Conservation (phyloP, 2,329 filamentous ascomycete species). For the Cladophialophora exuberans region DNA sequence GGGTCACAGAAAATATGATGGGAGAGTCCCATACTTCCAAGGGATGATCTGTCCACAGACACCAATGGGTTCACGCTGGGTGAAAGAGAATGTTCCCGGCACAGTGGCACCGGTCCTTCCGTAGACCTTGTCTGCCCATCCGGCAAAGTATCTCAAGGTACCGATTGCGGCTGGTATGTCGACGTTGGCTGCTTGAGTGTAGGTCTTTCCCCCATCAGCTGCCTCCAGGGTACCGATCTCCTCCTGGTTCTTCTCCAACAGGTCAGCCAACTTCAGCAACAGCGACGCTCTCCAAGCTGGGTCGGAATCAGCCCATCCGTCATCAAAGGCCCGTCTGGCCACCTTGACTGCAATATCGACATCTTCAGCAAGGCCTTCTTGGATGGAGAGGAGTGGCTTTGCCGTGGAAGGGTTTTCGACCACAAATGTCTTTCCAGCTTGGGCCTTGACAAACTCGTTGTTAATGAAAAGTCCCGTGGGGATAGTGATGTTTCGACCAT, state of each 20-base stretch:
- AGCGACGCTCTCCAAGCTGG: slow-evolving; percentile 43
- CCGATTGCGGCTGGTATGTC: slow-evolving; percentile 71
- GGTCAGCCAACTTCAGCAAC: slow-evolving; percentile 56
- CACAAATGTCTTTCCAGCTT: slow-evolving; percentile 39
- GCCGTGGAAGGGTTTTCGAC: slow-evolving; percentile 39
- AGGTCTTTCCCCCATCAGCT: slow-evolving; percentile 81
- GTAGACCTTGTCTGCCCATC: slow-evolving; percentile 77
- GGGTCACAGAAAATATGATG: slow-evolving; percentile 66
- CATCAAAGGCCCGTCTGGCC: slow-evolving; percentile 36
- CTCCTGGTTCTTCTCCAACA: slow-evolving; percentile 68
- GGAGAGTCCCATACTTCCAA: slow-evolving; percentile 70
- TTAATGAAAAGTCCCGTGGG: slow-evolving; percentile 45
- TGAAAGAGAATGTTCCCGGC: slow-evolving; percentile 81
- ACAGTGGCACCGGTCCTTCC: slow-evolving; percentile 66
- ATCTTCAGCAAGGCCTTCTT: slow-evolving; percentile 39
- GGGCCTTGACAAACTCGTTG: slow-evolving; percentile 46
- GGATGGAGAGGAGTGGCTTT: slow-evolving; percentile 37
- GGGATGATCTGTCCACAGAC: slow-evolving; percentile 79
- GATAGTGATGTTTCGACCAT: background rate
- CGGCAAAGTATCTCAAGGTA: slow-evolving; percentile 78
- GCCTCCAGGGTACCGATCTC: slow-evolving; percentile 69
- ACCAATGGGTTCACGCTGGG: slow-evolving; percentile 74
- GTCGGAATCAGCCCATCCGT: slow-evolving; percentile 55
- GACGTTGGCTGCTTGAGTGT: slow-evolving; percentile 63
- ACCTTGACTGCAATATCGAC: slow-evolving; percentile 42